Base-by-base conservation (phyloP, 805 yeast genomes). In the Pichia paraexigua region DNA sequence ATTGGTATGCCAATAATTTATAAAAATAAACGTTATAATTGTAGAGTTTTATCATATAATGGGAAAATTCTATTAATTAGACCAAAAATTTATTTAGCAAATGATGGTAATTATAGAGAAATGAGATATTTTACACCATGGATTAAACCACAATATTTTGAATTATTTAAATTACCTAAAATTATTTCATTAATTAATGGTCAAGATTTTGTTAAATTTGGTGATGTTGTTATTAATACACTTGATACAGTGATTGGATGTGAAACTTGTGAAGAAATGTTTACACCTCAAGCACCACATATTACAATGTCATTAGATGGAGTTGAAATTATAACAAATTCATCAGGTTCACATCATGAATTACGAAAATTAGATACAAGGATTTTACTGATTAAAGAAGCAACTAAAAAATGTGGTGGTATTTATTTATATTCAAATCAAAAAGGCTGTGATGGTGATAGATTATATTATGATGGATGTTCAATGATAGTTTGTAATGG, bases 341-440 rank as follows among this genome's bases (percentile, higher is more conserved):
- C 97, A 0, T 84, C 95, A 6, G 99, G 99, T 2, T 86, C 96
- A n/a, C 99, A 94, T 64, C 99, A 94, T 65, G 97, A 94, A 70
- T 75, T 94, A 56, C 76, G 99, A 55, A 94, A 94, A 64, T 75
- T 95, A 57, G 80, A 92, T 69, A 82, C 88, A 8, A 78, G 99
- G 61, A 73, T 94, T 72, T 79, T 85, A 52, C 75, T 94, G 63
- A 94, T 94, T 59, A 79, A 82, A 17, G 96, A 88, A 63, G 98
- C 99, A 1, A 91, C 98, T 2, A 79, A 88, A 49, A 90, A 94
- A 68, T 91, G 97, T 64, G 99, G 99, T 49, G 99, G 99, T 37
- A 80, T 94, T 27, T 94, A 94, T 61, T 71, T 94, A 46, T 94
- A 94, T 61, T 79, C 98, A 18, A 94, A 94, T 69, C 99, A 95